Conservation (phyloP, 768 basidiomycete species). For the Xerocomus brunneocitrinus region DNA sequence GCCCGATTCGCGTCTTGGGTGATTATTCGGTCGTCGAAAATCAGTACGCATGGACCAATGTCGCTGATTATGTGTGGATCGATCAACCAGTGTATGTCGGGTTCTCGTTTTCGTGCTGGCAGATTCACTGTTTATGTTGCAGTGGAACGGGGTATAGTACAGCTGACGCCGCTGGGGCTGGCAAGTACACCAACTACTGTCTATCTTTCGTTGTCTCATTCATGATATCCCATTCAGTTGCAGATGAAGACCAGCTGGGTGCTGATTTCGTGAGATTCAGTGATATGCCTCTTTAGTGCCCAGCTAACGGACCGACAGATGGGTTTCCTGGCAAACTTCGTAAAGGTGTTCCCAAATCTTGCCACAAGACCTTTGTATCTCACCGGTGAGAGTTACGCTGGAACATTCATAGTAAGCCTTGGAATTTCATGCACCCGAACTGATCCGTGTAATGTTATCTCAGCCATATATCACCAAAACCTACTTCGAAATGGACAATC, state of each 20-base stretch:
- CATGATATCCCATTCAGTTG: slow-evolving; percentile 32
- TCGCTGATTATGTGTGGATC: slow-evolving; percentile 69
- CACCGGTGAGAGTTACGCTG: slow-evolving; percentile 74
- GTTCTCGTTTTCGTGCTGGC: background rate
- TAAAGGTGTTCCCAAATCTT: slow-evolving; percentile 69
- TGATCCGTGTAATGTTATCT: background rate
- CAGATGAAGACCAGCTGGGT: slow-evolving; percentile 64
- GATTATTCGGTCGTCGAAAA: slow-evolving; percentile 50
- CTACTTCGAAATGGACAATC: slow-evolving; percentile 57
- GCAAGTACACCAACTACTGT: slow-evolving; percentile 30
- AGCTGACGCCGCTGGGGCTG: slow-evolving; percentile 56
- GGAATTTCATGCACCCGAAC: background rate
- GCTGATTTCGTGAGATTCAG: slow-evolving; percentile 39
- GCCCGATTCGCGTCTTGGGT: slow-evolving; percentile 54
- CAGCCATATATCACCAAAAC: slow-evolving; percentile 76
- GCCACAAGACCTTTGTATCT: slow-evolving; percentile 64
- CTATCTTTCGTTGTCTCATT: background rate
- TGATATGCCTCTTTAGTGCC: background rate
- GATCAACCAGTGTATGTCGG: slow-evolving; percentile 61
- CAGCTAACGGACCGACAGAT: slow-evolving; percentile 39
- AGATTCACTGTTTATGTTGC: slow-evolving; percentile 8
- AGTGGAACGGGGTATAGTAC: slow-evolving; percentile 65
- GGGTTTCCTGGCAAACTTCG: slow-evolving; percentile 66
- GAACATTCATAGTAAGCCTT: slow-evolving; percentile 58
- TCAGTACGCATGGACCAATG: slow-evolving; percentile 50